Percentiles rank a stretch among this genome's conserved stretches.
Evolutionary conservation across 1,284 basidiomycete genomes (phyloP).

Genomic region (Ustilago cynodontis): DNA sequence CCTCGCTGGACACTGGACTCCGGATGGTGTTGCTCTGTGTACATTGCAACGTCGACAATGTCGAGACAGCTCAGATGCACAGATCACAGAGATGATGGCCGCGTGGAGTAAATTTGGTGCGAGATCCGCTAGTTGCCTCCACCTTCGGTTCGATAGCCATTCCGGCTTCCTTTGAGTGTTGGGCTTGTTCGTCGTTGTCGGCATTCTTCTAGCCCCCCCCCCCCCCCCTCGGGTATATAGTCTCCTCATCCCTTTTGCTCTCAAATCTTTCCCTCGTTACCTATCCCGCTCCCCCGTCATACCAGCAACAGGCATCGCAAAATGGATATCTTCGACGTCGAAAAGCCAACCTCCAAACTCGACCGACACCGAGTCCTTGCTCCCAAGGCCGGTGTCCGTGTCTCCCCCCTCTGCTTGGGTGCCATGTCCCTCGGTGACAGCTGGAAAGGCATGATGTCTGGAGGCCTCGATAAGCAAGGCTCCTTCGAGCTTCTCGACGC

Average conservation of each 20-base stretch:
- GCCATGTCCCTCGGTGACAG: conserved; percentile 74
- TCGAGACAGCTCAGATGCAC: background rate
- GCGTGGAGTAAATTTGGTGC: background rate
- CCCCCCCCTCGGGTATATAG: background rate
- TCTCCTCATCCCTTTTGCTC: background rate
- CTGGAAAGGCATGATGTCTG: conserved; percentile 69
- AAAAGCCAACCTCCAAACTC: conserved; percentile 50
- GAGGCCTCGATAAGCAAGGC: conserved; percentile 44
- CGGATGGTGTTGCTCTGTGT: background rate
- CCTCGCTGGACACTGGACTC: too few species aligned
- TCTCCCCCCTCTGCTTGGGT: conserved; percentile 74
- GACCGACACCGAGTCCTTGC: conserved; percentile 71
- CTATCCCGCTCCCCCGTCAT: background rate
- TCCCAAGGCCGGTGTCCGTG: conserved; percentile 72
- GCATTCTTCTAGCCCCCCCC: too few species aligned
- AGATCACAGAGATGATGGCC: background rate
- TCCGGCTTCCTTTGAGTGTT: too few species aligned
- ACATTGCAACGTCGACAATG: background rate
- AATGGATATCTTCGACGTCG: conserved; percentile 43
- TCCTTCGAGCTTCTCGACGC: conserved; percentile 54
- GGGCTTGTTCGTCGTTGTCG: too few species aligned
- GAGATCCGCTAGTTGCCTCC: background rate
- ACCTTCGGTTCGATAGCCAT: background rate
- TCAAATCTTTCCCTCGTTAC: background rate
- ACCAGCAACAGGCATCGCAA: background rate